Base-by-base conservation (phyloP, 305 asterid species). In the Salvia sclarea region DNA sequence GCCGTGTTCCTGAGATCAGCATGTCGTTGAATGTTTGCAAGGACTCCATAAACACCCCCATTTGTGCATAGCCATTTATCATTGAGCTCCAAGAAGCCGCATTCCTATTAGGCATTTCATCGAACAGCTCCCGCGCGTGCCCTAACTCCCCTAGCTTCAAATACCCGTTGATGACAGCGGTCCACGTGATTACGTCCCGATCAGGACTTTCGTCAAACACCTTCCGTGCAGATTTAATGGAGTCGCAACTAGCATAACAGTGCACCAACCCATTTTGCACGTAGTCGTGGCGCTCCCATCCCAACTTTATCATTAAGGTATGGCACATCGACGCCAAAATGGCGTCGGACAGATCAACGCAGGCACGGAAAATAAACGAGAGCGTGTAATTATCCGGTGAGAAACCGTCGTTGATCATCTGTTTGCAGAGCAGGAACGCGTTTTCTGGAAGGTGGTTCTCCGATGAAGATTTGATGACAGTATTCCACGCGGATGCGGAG, bases 191-290 rank as follows among this genome's bases (percentile, higher is more conserved):
- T 10, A 77, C 83, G 53, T 84, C 86, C 4, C 76, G 44, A 25
- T 65, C 68, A 48, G 47, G 7, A 50, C 85, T 73, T 54, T 14
- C 53, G 47, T 80, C 86, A 65, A 86, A 82, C 73, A 86, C 48
- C 45, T 74, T 75, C 70, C 81, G 67, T 25, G 90, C 86, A 9
- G 14, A 59, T 7, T 66, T 76, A 73, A 77, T 44, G 16, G 44
- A 25, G 45, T 66, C 41, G 44, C 80, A 78, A 20, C 54, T 54
- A 21, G 75, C 78, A 40, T 86, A 86, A 33, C 82, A 80, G 72
- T 86, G 88, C 48, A 80, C 69, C 74, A 84, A 71, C 38, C 92
- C 89, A 69, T 84, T 84, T 16, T 37, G 82, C 79, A 84, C 92
- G 78, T 80, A 84, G 68, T 86, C 89, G 38, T 84, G 77, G 58